phyloP scores from a whole-genome alignment of 768 basidiomycete genomes.

The Termitomyces titanicus region DNA sequence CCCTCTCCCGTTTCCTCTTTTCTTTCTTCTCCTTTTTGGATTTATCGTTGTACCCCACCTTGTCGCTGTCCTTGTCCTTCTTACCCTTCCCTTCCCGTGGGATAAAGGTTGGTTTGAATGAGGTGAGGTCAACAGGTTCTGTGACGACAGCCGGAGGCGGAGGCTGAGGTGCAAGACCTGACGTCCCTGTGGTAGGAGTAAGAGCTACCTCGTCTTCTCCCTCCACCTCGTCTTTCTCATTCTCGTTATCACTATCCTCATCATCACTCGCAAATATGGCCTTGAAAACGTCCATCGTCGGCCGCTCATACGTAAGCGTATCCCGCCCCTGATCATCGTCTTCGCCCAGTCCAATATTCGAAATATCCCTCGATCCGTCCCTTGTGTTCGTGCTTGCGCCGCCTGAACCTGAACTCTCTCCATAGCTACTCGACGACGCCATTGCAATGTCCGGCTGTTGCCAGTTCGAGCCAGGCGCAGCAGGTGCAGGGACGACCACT shows the following conservation, averaged over 20 bases:
- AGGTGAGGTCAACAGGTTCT: conserved; percentile 48
- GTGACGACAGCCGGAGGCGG: conserved; percentile 9
- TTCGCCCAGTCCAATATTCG: conserved; percentile 87
- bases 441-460: conserved; percentile 10
- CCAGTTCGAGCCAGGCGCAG: conserved; percentile 17
- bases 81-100: conserved; percentile 53
- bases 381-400: conserved; percentile 8
- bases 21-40: conserved; percentile 28
- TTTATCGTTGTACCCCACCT: conserved; percentile 44
- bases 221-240: conserved; percentile 27
- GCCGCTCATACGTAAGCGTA: conserved; percentile 83
- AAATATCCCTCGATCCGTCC: conserved; percentile 51
- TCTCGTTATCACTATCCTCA: conserved; percentile 79
- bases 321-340: conserved; percentile 88
- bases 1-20: conserved; percentile 45
- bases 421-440: conserved; percentile 1
- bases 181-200: conserved; percentile 12
- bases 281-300: conserved; percentile 92
- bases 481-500: conserved; percentile 27
- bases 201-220: conserved; percentile 17
- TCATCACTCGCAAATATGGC: conserved; percentile 97
- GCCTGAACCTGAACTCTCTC: conserved; percentile 12
- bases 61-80: conserved; percentile 41
- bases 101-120: conserved; percentile 89
- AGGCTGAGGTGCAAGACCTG: conserved; percentile 10